phyloP scores from a whole-genome alignment of 1,284 basidiomycete genomes.

The Ganoderma leucocontextum region DNA sequence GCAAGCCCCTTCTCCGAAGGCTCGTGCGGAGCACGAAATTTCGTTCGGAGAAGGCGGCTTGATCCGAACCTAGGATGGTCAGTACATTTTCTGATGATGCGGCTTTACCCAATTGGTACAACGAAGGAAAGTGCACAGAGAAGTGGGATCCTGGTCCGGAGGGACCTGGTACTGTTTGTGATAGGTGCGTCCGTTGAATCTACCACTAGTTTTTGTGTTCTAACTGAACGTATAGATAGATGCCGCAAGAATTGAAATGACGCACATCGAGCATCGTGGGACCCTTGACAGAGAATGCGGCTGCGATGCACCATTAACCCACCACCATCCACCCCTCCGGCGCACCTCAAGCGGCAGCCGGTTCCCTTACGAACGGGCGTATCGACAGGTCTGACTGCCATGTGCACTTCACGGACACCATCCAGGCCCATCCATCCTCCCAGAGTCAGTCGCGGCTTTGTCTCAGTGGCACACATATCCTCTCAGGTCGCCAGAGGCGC shows the following conservation, averaged over 20 bases:
- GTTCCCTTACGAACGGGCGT: slow-evolving; percentile 35
- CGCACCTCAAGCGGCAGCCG: slow-evolving; percentile 33
- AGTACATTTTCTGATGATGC: slow-evolving; percentile 79
- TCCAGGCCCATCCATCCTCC: slow-evolving; percentile 37
- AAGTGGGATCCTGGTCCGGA: slow-evolving; percentile 88
- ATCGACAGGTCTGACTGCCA: slow-evolving; percentile 7
- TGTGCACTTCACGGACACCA: slow-evolving; percentile 43
- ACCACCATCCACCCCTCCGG: slow-evolving; percentile 41
- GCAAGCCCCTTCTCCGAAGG: no score
- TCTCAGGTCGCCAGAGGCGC: slow-evolving; percentile 24
- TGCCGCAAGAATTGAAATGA: slow-evolving; percentile 90
- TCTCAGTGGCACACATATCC: slow-evolving; percentile 34
- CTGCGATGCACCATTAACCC: slow-evolving; percentile 33
- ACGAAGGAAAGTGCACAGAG: slow-evolving; percentile 85
- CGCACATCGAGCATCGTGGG: slow-evolving; percentile 78
- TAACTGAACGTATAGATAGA: slow-evolving; percentile 43
- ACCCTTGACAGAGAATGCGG: slow-evolving; percentile 60
- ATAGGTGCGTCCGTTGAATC: slow-evolving; percentile 56
- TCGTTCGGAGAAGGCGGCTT: slow-evolving; percentile 42
- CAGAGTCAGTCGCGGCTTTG: slow-evolving; percentile 25
- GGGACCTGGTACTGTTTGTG: slow-evolving; percentile 84
- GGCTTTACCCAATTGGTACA: slow-evolving; percentile 74
- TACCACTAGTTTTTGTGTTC: slow-evolving; percentile 10
- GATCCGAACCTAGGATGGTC: slow-evolving; percentile 63
- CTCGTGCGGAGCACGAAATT: no score